A percentile compares a stretch with the other conserved stretches of the same genome.
phyloP scores from a whole-genome alignment of 2,329 filamentous ascomycete genomes.

The Colletotrichum sp. region DNA sequence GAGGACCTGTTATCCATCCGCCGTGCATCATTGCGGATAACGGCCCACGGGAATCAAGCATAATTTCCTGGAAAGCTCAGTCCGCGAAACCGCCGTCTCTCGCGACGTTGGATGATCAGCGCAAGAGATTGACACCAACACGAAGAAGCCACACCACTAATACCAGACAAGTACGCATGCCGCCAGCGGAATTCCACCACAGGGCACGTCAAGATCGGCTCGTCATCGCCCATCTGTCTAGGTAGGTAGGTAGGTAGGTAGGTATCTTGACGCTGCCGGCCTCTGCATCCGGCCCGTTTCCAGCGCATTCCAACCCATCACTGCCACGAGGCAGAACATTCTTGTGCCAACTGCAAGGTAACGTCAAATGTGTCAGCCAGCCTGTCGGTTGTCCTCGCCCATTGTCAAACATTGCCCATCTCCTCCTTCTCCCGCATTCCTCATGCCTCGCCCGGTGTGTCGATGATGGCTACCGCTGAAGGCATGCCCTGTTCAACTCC shows the following conservation, averaged over 20 bases:
- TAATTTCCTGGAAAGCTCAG: not conserved
- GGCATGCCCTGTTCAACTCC: not conserved
- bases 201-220: not conserved
- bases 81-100: not conserved
- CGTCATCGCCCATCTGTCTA: not conserved
- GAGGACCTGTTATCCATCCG: not conserved
- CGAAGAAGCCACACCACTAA: not conserved
- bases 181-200: conserved; percentile 5
- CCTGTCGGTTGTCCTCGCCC: not conserved
- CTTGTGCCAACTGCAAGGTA: not conserved
- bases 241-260: too few species aligned
- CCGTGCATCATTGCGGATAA: conserved; percentile 4
- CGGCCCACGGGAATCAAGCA: not conserved
- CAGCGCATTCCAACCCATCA: conserved; percentile 1
- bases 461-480: not conserved
- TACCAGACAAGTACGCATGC: not conserved
- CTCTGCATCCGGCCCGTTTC: conserved; percentile 3
- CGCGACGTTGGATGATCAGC: not conserved
- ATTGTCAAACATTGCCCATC: not conserved
- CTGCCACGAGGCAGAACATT: conserved; percentile 11
- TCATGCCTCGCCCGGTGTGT: not conserved
- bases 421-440: not conserved
- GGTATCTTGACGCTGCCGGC: not conserved
- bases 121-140: not conserved
- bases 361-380: conserved; percentile 8